Conservation (phyloP, 768 basidiomycete species). For the Boletellus sp. region DNA sequence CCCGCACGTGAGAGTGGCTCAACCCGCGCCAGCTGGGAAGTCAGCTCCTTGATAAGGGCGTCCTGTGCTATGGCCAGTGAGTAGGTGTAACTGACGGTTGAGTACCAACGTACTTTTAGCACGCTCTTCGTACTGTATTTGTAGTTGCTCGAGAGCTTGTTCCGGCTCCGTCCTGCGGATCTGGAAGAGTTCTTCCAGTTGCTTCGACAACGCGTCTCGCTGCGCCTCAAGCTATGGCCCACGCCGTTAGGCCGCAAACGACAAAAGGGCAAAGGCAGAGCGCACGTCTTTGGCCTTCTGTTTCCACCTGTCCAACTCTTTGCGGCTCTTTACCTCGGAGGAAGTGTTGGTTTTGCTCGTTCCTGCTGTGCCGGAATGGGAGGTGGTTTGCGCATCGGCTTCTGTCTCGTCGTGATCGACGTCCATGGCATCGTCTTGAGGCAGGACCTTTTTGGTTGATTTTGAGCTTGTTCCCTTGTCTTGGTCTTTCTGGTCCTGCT, state of each 20-base stretch:
- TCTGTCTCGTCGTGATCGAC: slow-evolving; percentile 6
- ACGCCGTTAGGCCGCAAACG: not conserved
- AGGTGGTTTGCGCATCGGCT: not conserved
- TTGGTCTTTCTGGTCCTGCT: slow-evolving; percentile 7
- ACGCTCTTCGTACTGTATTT: slow-evolving; percentile 48
- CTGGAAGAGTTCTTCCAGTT: slow-evolving; percentile 56
- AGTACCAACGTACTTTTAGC: slow-evolving; percentile 43
- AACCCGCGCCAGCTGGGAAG: slow-evolving; percentile 48
- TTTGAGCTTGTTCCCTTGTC: slow-evolving; percentile 11
- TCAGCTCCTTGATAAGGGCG: slow-evolving; percentile 42
- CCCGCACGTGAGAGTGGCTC: slow-evolving; percentile 52
- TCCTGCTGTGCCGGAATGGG: slow-evolving; percentile 5
- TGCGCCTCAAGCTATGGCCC: slow-evolving; percentile 34
- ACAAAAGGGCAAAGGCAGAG: not conserved
- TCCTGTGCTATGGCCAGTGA: slow-evolving; percentile 50
- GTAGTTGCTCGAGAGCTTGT: slow-evolving; percentile 44
- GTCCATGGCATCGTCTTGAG: slow-evolving; percentile 13
- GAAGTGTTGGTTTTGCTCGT: slow-evolving; percentile 10
- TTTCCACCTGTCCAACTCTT: slow-evolving; percentile 32
- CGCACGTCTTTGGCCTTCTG: slow-evolving; percentile 27
- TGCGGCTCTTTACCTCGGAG: slow-evolving; percentile 14
- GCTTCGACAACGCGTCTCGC: slow-evolving; percentile 44
- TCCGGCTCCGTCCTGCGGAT: slow-evolving; percentile 68
- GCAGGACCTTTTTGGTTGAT: slow-evolving; percentile 4
- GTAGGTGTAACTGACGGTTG: not conserved